A percentile compares a stretch with the other conserved stretches of the same genome.
These are phyloP conservation scores for Vickermania ingenoplastis DNA, from an alignment of 208 protist genomes.

Conservation along the genomic window DNA sequence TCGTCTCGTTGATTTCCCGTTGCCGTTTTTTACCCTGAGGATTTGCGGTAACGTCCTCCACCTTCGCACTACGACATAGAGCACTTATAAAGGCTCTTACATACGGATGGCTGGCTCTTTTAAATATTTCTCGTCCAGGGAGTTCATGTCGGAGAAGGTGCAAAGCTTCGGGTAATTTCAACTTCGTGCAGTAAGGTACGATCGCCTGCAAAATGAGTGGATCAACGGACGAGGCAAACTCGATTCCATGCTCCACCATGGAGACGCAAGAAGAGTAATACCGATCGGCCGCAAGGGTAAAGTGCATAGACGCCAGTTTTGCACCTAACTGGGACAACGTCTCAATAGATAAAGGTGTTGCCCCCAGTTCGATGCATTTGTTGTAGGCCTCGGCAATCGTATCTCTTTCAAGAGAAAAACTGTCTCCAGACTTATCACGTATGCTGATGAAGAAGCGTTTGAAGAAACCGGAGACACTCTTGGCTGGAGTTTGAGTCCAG, in stretches of 20 bases:
- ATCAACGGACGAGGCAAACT: conserved; percentile 61
- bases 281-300: conserved; percentile 46
- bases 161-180: conserved; percentile 52
- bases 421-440: conserved; percentile 50
- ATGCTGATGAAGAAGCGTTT: conserved; percentile 70
- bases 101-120: conserved; percentile 33
- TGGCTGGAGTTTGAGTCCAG: conserved; percentile 60
- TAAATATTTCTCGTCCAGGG: conserved; percentile 31
- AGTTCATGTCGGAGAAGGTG: conserved; percentile 29
- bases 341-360: conserved; percentile 48
- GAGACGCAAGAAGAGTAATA: conserved; percentile 45
- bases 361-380: conserved; percentile 45
- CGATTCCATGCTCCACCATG: conserved; percentile 60
- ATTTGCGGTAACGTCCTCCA: conserved; percentile 28
- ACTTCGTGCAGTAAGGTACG: conserved; percentile 56
- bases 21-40: not conserved
- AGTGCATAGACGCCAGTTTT: conserved; percentile 79
- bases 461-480: conserved; percentile 64
- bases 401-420: conserved; percentile 56
- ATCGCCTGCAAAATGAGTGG: conserved; percentile 60
- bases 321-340: conserved; percentile 51
- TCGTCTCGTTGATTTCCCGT: conserved; percentile 1
- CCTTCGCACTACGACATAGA: conserved; percentile 55
- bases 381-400: conserved; percentile 59
- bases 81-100: conserved; percentile 42